These are phyloP conservation scores for Nectriaceae sp. DNA, from an alignment of 2,329 filamentous ascomycete species.

Conservation along the genomic window DNA sequence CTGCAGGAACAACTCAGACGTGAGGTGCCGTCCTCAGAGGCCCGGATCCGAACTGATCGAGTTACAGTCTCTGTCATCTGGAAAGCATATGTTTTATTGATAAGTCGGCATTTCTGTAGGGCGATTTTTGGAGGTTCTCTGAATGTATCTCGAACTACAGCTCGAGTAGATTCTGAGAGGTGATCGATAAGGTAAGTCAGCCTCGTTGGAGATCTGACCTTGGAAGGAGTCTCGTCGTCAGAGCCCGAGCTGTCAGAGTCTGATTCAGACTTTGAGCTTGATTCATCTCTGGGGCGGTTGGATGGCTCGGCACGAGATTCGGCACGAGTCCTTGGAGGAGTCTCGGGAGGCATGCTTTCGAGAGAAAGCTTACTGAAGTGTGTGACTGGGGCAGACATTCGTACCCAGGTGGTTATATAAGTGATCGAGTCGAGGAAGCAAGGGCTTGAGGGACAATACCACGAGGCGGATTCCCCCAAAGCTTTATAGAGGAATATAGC, in stretches of 20 bases:
- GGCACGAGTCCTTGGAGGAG: conserved; percentile 15
- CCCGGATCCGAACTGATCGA: conserved; percentile 52
- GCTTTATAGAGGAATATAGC: too few species aligned
- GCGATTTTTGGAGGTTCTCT: conserved; percentile 50
- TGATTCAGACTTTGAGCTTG: conserved; percentile 30
- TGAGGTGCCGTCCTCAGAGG: conserved; percentile 40
- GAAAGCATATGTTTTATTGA: conserved; percentile 54
- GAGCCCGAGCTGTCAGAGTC: conserved; percentile 33
- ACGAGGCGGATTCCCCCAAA: neutral
- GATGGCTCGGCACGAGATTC: conserved; percentile 8
- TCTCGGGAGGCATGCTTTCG: conserved; percentile 31
- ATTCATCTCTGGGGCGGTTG: conserved; percentile 21
- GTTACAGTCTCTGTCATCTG: conserved; percentile 57
- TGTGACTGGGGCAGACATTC: conserved; percentile 30
- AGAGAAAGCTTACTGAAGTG: conserved; percentile 32
- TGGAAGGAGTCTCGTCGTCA: conserved; percentile 31
- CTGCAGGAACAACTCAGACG: conserved; percentile 50
- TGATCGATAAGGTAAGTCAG: conserved; percentile 44
- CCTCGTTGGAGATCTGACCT: conserved; percentile 41
- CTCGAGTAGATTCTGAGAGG: conserved; percentile 39
- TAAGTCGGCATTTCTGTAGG: conserved; percentile 51
- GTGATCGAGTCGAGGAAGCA: neutral
- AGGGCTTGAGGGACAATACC: too few species aligned
- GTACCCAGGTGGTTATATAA: neutral
- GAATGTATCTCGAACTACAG: conserved; percentile 46